Conservation (phyloP, 176 grass and related monocot species). For the Triticum dicoccoides region DNA sequence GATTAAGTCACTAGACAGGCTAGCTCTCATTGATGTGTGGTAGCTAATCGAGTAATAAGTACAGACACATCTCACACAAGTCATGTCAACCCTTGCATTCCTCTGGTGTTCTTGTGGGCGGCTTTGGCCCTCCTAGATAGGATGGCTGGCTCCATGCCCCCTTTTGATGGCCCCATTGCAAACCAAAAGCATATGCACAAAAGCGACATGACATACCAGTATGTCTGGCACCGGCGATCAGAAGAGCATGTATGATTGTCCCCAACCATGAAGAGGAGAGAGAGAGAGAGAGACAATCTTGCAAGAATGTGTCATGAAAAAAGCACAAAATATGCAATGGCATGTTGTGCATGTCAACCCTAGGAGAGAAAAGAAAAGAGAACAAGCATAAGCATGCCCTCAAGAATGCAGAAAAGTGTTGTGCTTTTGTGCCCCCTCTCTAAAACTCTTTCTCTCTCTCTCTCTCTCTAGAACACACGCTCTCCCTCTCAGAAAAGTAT, state of each 20-base stretch:
- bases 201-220: conserved; percentile 34
- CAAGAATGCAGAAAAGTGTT: conserved; percentile 39
- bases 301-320: conserved; percentile 35
- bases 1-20: background rate
- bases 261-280: background rate
- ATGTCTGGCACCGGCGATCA: conserved; percentile 28
- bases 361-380: conserved; percentile 36
- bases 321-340: conserved; percentile 50
- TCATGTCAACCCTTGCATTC: conserved; percentile 39
- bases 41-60: conserved; percentile 12
- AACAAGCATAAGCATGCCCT: conserved; percentile 30
- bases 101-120: conserved; percentile 39
- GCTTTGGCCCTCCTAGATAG: conserved; percentile 12
- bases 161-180: conserved; percentile 14
- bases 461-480: conserved; percentile 12
- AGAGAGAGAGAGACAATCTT: conserved; percentile 21
- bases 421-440: conserved; percentile 38
- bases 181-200: conserved; percentile 16
- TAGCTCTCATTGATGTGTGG: background rate
- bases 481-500: conserved; percentile 21
- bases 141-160: background rate
- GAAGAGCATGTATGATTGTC: conserved; percentile 32
- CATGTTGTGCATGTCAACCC: conserved; percentile 69
- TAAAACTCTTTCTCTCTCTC: background rate
- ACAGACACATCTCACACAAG: conserved; percentile 8